Evolutionary conservation across 345 rosid species (phyloP).

Genomic region (Brassica carinata): DNA sequence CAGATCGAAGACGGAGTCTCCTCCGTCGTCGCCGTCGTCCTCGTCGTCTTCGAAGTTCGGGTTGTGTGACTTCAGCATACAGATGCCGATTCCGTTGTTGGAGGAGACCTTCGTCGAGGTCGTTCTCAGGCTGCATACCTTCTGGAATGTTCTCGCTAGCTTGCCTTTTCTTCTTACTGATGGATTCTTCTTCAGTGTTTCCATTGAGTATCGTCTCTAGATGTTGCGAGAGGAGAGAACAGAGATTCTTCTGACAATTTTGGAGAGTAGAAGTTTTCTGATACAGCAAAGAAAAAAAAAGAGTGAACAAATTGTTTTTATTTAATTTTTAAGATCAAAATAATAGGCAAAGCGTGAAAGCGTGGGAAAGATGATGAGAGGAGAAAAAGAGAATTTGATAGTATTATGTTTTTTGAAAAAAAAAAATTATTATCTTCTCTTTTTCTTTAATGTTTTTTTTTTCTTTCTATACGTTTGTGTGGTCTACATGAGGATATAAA

Average conservation of each 20-base stretch:
- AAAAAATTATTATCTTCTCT: slow-evolving; percentile 8
- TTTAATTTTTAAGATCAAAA: slow-evolving; percentile 3
- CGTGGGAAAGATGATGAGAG: slow-evolving; percentile 37
- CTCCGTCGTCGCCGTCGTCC: slow-evolving; percentile 16
- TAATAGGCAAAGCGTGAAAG: slow-evolving; percentile 40
- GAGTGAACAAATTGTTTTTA: neutral
- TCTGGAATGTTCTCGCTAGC: slow-evolving; percentile 70
- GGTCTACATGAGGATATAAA: neutral
- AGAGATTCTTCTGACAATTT: too few relatives aligned
- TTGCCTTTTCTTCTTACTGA: slow-evolving; percentile 49
- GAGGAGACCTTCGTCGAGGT: slow-evolving; percentile 52
- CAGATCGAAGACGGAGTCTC: slow-evolving; percentile 38
- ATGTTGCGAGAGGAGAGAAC: neutral
- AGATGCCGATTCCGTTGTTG: slow-evolving; percentile 70
- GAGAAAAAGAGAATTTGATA: slow-evolving; percentile 12
- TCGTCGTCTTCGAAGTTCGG: slow-evolving; percentile 43
- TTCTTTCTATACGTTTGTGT: neutral
- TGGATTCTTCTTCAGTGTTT: slow-evolving; percentile 59
- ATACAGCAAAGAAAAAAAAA: slow-evolving; percentile 14
- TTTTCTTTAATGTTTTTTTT: neutral
- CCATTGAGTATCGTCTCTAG: slow-evolving; percentile 41
- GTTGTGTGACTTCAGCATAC: slow-evolving; percentile 57
- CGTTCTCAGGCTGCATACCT: slow-evolving; percentile 57
- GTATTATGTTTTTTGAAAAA: slow-evolving; percentile 17
- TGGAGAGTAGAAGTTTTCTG: neutral